Evolutionary conservation across 148 eudicot species (phyloP).

Genomic region (Diospyros kaki): DNA sequence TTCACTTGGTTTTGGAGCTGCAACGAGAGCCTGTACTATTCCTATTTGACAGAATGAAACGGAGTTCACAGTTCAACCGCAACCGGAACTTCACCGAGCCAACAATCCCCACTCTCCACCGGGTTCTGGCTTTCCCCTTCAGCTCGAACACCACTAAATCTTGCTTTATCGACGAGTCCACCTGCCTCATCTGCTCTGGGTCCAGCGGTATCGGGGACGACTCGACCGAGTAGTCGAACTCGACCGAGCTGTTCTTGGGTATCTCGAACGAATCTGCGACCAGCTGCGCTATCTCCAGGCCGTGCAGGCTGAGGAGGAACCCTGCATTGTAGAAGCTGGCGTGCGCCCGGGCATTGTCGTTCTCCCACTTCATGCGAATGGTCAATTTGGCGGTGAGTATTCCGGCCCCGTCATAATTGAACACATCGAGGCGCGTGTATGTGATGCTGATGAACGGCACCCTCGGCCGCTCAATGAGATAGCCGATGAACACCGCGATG

Average conservation of each 20-base stretch:
- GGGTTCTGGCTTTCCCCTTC: slow-evolving; percentile 44
- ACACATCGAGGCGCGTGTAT: slow-evolving; percentile 43
- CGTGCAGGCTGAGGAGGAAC: slow-evolving; percentile 39
- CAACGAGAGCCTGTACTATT: slow-evolving; percentile 31
- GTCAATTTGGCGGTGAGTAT: slow-evolving; percentile 41
- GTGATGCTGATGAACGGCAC: slow-evolving; percentile 51
- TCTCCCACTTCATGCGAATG: slow-evolving; percentile 48
- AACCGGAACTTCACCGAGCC: slow-evolving; percentile 53
- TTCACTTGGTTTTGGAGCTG: slow-evolving; percentile 32
- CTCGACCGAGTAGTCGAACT: slow-evolving; percentile 29
- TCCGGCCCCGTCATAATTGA: slow-evolving; percentile 41
- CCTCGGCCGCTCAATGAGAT: slow-evolving; percentile 43
- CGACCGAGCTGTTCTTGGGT: slow-evolving; percentile 29
- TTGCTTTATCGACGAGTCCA: slow-evolving; percentile 28
- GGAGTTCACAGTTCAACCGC: slow-evolving; percentile 38
- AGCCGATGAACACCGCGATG: slow-evolving; percentile 51
- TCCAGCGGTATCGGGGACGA: slow-evolving; percentile 48
- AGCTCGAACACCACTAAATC: slow-evolving; percentile 39
- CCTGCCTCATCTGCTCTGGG: slow-evolving; percentile 19
- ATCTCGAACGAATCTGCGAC: slow-evolving; percentile 45
- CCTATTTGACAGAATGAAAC: slow-evolving; percentile 22
- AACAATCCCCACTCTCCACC: slow-evolving; percentile 63
- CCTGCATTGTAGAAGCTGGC: slow-evolving; percentile 50
- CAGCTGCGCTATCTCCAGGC: slow-evolving; percentile 37
- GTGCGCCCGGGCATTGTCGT: slow-evolving; percentile 51